Base-by-base conservation (phyloP, 257 asterid genomes). In the Cynanchum wilfordii region DNA sequence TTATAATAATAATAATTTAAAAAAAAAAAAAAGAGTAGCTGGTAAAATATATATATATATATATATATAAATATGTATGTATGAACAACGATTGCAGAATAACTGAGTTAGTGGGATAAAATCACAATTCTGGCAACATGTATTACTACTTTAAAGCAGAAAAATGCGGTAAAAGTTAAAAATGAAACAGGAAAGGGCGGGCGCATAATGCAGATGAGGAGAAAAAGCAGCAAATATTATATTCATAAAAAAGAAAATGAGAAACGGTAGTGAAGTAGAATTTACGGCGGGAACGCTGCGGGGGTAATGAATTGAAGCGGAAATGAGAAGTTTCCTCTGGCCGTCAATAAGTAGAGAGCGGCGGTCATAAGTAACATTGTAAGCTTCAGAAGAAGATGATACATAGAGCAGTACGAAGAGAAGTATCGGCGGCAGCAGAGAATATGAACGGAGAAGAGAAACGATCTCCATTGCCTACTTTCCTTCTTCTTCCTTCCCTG, bases 251-350 rank as follows among this genome's bases (percentile, higher is more conserved):
- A 42, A 10, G 11, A 42, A 42, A 42, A 42, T 42, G 47, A 42
- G 47, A 42, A 50, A 4, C 56, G 22, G 56, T 5, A 50, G 7
- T 36, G 3, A 1, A 45, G 24, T 8, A 13, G 20, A 45, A 80
- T 83, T 72, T 52, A 91, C 98, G 49, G 90, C 92, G 73, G 98
- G 97, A 66, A 88, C 96, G 82, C 97, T 93, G 86, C 97, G 98
- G 67, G 98, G 97, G 73, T 92, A 92, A 83, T 92, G 98, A 71
- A 92, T 84, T 70, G 98, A 86, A 69, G 96, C 91, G 73, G 98
- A 92, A 78, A 92, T 87, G 81, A 92, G 79, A 50, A 92, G 93
- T 80, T 82, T 86, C 68, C 98, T 87, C 51, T 73, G 89, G 85
- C 98, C 98, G 83, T 88, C 90, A 85, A 92, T 87, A 75, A 90